Evolutionary conservation across 2,329 filamentous ascomycete genomes (phyloP).

Genomic region (Apiospora sp.): DNA sequence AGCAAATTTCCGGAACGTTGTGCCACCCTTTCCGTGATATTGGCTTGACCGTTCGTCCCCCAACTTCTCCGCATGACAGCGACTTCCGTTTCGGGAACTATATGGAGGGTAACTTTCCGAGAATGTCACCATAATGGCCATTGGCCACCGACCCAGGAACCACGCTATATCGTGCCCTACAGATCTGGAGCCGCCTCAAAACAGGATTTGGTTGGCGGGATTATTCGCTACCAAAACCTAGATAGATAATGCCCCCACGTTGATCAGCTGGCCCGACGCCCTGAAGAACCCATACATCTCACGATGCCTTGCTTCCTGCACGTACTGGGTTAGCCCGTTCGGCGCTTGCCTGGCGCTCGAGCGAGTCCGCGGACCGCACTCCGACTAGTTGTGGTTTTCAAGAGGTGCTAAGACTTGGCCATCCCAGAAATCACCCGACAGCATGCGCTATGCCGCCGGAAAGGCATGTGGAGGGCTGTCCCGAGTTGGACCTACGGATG

Average conservation of each 20-base stretch:
- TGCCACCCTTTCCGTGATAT: conserved; percentile 3
- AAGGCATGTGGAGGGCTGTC: background rate
- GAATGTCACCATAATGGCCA: conserved; percentile 5
- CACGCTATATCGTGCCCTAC: background rate
- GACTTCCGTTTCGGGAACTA: conserved; percentile 22
- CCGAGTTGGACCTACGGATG: conserved; percentile 11
- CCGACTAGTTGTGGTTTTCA: background rate
- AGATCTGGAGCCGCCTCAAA: background rate
- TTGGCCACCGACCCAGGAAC: conserved; percentile 2
- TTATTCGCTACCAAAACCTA: conserved; percentile 22
- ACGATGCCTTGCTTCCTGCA: background rate
- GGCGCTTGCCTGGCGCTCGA: background rate
- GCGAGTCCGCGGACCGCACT: conserved; percentile 14
- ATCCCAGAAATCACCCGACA: background rate
- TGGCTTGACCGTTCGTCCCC: background rate
- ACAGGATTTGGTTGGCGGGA: conserved; percentile 22
- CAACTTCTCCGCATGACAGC: conserved; percentile 16
- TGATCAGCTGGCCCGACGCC: background rate
- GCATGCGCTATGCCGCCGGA: background rate
- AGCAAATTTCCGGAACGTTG: conserved; percentile 15
- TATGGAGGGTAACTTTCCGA: conserved; percentile 24
- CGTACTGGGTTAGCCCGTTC: too few species aligned
- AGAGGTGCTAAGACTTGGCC: conserved; percentile 19
- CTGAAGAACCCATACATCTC: conserved; percentile 13
- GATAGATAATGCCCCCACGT: conserved; percentile 1